Conservation (phyloP, 345 rosid species). For the thale cress (Arabidopsis thaliana) region DNA sequence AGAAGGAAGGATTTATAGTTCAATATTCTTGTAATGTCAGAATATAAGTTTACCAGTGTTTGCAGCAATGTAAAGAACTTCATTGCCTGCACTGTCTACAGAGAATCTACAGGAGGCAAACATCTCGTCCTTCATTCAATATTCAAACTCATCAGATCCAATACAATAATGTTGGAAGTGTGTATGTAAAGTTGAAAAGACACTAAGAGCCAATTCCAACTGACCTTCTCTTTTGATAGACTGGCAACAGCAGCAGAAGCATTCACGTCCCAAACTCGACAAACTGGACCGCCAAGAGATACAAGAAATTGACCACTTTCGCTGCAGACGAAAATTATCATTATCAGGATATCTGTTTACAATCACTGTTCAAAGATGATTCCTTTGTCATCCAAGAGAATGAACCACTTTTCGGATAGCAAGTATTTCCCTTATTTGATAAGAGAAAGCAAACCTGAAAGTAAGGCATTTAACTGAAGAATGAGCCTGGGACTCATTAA, state of each 20-base stretch:
- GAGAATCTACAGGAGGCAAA: conserved; percentile 86
- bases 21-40: conserved; percentile 2
- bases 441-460: conserved; percentile 67
- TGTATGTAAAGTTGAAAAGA: not conserved
- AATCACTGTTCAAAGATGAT: not conserved
- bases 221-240: conserved; percentile 69
- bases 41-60: conserved; percentile 61
- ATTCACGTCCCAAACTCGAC: conserved; percentile 87
- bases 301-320: conserved; percentile 82
- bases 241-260: conserved; percentile 62
- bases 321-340: conserved; percentile 53
- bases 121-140: conserved; percentile 67
- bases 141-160: conserved; percentile 33
- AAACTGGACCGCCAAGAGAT: conserved; percentile 76
- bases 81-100: conserved; percentile 50
- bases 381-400: conserved; percentile 7
- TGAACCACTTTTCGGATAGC: conserved; percentile 5
- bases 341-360: conserved; percentile 29
- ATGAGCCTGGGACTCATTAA: conserved; percentile 73
- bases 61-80: conserved; percentile 72
- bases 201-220: conserved; percentile 9
- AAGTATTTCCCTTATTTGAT: not conserved
- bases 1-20: not conserved
- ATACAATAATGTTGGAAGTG: conserved; percentile 6
- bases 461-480: conserved; percentile 64